Evolutionary conservation across 1,139 yeast species (phyloP), one percentile per base, ranked within the genome.

Genomic region (Pichia sp.): DNA sequence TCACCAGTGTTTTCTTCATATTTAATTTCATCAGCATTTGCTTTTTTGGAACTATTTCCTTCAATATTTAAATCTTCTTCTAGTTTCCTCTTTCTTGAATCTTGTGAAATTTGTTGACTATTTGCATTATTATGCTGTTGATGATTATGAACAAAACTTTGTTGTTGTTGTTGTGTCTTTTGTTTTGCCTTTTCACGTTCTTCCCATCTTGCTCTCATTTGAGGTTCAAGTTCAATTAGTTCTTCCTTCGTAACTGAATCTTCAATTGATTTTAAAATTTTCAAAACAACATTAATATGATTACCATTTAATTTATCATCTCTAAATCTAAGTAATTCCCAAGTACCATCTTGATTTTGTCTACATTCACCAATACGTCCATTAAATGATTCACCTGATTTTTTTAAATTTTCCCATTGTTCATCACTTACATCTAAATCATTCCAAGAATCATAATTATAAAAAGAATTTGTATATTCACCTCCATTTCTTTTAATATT

Each of bases 231-330:
- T 28, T 71, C 77, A 7, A 78, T 69, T 40, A 92, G 70, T 56
- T 90, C 96, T 49, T 86, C 85, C 55, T 85, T 81, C 26, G 79
- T 73, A 2, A 92, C 96, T 1, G 94, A 86, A 66, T 92, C 98
- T 55, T 80, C 78, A 44, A 94, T 92, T 63, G 95, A 84, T 54
- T 82, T 79, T 46, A 90, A 68, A 40, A 92, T 90, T 61, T 85
- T 90, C 51, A 80, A 81, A 11, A 89, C 96, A 27, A 86, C 88
- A 26, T 82, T 71, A 5, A 81, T 66, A 65, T 88, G 96, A 64
- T 94, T 94, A 9, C 95, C 97, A 60, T 86, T 84, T 29, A 78
- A 68, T 63, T 94, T 94, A 64, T 94, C 99, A 66, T 92, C 96
- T 63, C 99, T 75, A 66, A 92, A 92, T 51, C 99, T 74, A 51